Conservation (phyloP, 2,329 filamentous ascomycete genomes). For the Blastomyces percursus region DNA sequence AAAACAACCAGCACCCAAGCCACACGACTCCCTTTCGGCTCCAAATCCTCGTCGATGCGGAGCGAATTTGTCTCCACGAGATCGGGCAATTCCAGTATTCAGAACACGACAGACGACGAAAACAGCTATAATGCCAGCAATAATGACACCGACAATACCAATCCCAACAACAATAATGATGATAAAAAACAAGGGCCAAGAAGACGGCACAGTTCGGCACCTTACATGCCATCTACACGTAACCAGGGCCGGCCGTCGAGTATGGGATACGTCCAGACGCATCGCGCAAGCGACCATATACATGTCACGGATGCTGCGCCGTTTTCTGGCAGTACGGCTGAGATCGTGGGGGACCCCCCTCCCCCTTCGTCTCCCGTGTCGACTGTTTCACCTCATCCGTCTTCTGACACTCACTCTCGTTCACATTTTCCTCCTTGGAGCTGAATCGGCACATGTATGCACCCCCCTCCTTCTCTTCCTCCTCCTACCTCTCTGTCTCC, state of each 20-base stretch:
- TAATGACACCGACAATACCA: constrained; percentile 1
- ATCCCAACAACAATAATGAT: constrained; percentile 2
- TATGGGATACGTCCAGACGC: constrained; percentile 40
- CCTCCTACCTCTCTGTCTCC: background rate
- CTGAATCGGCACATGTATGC: background rate
- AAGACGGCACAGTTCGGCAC: constrained; percentile 9
- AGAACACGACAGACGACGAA: constrained; percentile 20
- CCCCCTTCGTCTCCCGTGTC: constrained; percentile 12
- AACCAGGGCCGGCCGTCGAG: constrained; percentile 35
- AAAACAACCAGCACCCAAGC: constrained; percentile 14
- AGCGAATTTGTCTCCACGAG: constrained; percentile 28
- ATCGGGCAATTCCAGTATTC: constrained; percentile 31
- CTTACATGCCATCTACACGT: constrained; percentile 14
- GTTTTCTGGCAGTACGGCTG: constrained; percentile 34
- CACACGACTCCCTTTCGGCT: constrained; percentile 34
- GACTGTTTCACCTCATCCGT: constrained; percentile 1
- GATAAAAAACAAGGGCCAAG: constrained; percentile 6
- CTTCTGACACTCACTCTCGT: background rate
- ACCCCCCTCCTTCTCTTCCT: background rate
- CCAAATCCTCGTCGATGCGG: constrained; percentile 26
- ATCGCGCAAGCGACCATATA: constrained; percentile 40
- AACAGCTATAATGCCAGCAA: background rate
- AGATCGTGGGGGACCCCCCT: constrained; percentile 31
- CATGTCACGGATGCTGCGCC: constrained; percentile 31
- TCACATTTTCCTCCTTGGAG: background rate